Evolutionary conservation across 495 filamentous ascomycete genomes (phyloP), one percentile per base, ranked within the genome.

Genomic region (Neohortaea acidophila): DNA sequence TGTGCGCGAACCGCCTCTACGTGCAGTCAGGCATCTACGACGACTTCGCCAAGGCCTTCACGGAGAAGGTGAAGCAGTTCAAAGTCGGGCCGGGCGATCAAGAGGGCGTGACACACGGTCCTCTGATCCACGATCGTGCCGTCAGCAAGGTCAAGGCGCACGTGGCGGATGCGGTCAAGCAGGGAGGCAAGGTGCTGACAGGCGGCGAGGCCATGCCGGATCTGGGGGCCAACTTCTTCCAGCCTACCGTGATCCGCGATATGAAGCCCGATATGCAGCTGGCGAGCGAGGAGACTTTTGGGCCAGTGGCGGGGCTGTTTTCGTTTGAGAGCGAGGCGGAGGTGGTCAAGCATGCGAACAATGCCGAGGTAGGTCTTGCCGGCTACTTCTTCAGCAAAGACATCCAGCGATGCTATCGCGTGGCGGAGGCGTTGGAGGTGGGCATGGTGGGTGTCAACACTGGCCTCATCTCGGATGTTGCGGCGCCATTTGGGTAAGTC

Each of bases 1-100:
- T 82, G 24, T 77, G 76, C 1, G 77, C 79, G 1, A 84, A 84
- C 53, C 55, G 78, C 0, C 66, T 84, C 27, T 84, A 79, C 51
- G 68, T 84, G 1, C 77, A 84, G 53, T 29, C 38, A 8, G 57
- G 59, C 27, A 59, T 63, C 39, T 63, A 63, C 49, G 59, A 63
- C 41, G 44, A 52, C 2, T 72, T 70, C 44, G 53, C 56, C 1
- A 39, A 50, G 22, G 51, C 48, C 10, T 59, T 62, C 39, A 45
- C 52, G 9, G 55, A 57, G 43, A 62, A 62, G 33, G 59, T 61
- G 18, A 56, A 57, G 17, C 31, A 27, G 36, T 62, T 62, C 53
- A 62, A 62, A 36, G 58, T 62, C 27, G 59, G 59, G n/a, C 38
- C 42, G n/a, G 59, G 59, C 19, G 60, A 57, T 43, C 52, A 42